phyloP scores from a whole-genome alignment of 2,329 filamentous ascomycete genomes.

The Botrytis cinerea region DNA sequence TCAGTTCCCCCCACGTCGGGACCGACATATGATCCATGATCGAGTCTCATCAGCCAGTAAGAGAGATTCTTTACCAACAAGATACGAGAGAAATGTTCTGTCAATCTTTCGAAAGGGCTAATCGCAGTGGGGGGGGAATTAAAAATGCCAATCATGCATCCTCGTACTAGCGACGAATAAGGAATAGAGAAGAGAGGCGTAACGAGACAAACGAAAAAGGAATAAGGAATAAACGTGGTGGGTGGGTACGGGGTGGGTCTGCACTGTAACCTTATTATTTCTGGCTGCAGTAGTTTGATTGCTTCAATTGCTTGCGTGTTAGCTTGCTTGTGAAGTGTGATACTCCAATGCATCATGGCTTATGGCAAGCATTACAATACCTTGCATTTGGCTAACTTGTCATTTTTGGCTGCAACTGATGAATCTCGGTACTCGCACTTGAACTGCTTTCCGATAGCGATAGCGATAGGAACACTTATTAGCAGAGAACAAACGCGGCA shows the following conservation, averaged over 20 bases:
- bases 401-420: neutral
- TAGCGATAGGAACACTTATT: neutral
- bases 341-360: neutral
- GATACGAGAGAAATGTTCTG: neutral
- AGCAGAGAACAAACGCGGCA: neutral
- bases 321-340: neutral
- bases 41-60: conserved; percentile 2
- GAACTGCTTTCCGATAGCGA: neutral
- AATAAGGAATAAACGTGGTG: conserved; percentile 20
- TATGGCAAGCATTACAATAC: neutral
- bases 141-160: conserved; percentile 5
- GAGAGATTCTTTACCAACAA: neutral
- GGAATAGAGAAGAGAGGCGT: neutral
- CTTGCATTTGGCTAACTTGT: neutral
- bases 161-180: conserved; percentile 20
- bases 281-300: conserved; percentile 12
- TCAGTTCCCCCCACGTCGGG: neutral
- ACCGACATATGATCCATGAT: neutral
- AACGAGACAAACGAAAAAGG: conserved; percentile 10
- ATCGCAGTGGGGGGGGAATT: neutral
- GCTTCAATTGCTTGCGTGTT: neutral
- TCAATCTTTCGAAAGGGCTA: neutral
- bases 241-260: neutral
- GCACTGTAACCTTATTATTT: conserved; percentile 18
- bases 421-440: neutral